Percentiles rank a stretch among this genome's conserved stretches.
Conservation (phyloP, 352 stramenopile species). For the Phytopythium aichiense region DNA sequence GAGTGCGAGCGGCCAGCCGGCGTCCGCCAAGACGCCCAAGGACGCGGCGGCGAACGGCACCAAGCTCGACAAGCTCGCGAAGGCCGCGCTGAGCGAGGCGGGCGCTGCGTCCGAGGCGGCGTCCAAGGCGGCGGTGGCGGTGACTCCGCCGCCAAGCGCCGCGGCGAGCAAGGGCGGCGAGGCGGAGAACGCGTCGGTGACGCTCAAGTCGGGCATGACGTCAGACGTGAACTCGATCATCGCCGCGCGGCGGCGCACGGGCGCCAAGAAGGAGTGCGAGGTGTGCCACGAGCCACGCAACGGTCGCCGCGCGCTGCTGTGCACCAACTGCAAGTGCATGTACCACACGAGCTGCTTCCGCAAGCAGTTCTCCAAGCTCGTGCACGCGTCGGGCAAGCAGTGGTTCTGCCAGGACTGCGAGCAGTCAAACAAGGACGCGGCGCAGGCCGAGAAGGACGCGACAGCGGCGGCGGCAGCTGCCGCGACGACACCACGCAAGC, state of each 20-base stretch:
- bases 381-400: conserved; percentile 54
- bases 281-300: conserved; percentile 73
- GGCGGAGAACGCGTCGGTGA: conserved; percentile 19
- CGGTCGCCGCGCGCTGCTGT: conserved; percentile 72
- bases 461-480: background rate
- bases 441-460: conserved; percentile 29
- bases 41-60: conserved; percentile 6
- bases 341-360: conserved; percentile 85
- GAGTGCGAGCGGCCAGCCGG: conserved; percentile 4
- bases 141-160: conserved; percentile 9
- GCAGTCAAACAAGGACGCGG: conserved; percentile 19
- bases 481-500: conserved; percentile 32
- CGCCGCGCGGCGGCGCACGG: conserved; percentile 56
- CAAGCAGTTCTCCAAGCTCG: conserved; percentile 70
- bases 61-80: background rate
- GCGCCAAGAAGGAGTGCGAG: conserved; percentile 65
- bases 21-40: conserved; percentile 11
- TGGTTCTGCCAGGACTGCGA: conserved; percentile 85
- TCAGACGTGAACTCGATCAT: conserved; percentile 71
- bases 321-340: conserved; percentile 75
- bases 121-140: conserved; percentile 12
- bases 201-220: conserved; percentile 44
- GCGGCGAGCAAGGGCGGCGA: conserved; percentile 15
- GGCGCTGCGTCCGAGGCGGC: conserved; percentile 28
- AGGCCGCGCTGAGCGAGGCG: conserved; percentile 17